Evolutionary conservation across 2,329 filamentous ascomycete species (phyloP).

Genomic region (Lasiodiplodia sp.): DNA sequence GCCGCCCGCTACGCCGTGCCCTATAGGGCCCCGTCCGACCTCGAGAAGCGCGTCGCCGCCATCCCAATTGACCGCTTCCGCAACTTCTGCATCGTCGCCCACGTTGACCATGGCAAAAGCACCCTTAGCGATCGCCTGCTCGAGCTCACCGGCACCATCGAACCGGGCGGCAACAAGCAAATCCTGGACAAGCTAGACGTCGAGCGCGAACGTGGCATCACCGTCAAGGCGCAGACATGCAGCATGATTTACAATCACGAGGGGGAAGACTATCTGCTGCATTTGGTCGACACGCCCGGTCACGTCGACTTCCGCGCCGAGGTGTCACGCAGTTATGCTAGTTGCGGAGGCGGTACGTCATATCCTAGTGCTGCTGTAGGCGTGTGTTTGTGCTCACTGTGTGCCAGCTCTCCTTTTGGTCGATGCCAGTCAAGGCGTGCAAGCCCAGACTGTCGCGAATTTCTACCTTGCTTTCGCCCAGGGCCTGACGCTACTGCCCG

Average conservation of each 20-base stretch:
- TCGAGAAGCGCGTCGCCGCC: constrained; percentile 71
- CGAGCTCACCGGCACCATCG: constrained; percentile 91
- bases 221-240: constrained; percentile 98
- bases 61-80: constrained; percentile 82
- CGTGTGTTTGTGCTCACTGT: constrained; percentile 26
- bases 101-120: constrained; percentile 98
- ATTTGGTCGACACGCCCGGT: constrained; percentile 95
- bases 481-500: constrained; percentile 83
- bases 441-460: constrained; percentile 98
- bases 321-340: constrained; percentile 93
- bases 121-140: constrained; percentile 92
- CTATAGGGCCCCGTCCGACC: constrained; percentile 54
- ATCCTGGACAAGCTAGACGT: constrained; percentile 97
- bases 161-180: constrained; percentile 87
- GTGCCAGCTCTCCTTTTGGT: constrained; percentile 80
- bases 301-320: constrained; percentile 98
- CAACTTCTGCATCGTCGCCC: constrained; percentile 98
- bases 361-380: no score
- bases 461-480: constrained; percentile 98
- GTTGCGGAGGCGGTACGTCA: constrained; percentile 74
- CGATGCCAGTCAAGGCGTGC: constrained; percentile 94
- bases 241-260: constrained; percentile 93
- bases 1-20: constrained; percentile 45
- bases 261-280: constrained; percentile 88
- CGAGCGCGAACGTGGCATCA: constrained; percentile 94